These are phyloP conservation scores for Zygotorulaspora sp. DNA, from an alignment of 805 yeast genomes.

Conservation along the genomic window DNA sequence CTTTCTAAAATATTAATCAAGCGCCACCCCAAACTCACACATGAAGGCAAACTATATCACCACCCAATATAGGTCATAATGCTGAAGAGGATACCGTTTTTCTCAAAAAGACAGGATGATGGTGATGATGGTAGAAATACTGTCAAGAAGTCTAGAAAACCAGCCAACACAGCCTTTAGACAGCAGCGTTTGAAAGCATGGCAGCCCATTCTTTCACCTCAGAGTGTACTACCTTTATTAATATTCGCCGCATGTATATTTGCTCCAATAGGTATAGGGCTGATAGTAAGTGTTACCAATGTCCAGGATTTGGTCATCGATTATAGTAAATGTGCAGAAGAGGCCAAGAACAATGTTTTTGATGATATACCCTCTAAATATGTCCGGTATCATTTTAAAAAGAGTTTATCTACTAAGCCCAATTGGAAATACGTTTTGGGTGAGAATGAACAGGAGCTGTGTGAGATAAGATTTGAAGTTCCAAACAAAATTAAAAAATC, in stretches of 20 bases:
- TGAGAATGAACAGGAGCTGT: constrained; percentile 42
- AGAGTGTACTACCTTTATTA: constrained; percentile 81
- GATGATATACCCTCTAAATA: constrained; percentile 55
- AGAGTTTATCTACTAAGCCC: constrained; percentile 38
- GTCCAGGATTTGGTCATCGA: constrained; percentile 73
- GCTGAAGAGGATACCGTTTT: constrained; percentile 4
- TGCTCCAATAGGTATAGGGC: constrained; percentile 87
- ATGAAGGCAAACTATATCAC: too few species aligned
- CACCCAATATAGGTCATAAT: too few species aligned
- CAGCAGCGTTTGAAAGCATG: constrained; percentile 62
- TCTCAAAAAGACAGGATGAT: constrained; percentile 3
- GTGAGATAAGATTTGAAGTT: constrained; percentile 66
- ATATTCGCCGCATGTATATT: constrained; percentile 70
- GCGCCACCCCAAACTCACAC: too few species aligned
- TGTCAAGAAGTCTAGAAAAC: constrained; percentile 44
- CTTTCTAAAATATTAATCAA: background rate
- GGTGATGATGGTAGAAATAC: background rate
- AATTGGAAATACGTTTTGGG: constrained; percentile 54
- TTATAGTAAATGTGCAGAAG: constrained; percentile 62
- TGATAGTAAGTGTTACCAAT: constrained; percentile 68
- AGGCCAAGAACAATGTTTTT: constrained; percentile 45
- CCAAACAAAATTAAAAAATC: constrained; percentile 70
- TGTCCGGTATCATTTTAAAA: constrained; percentile 57
- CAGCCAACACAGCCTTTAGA: constrained; percentile 74
- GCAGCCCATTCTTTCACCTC: constrained; percentile 88